Conservation (phyloP, 2,329 filamentous ascomycete species). For the Neonectria neomacrospora region DNA sequence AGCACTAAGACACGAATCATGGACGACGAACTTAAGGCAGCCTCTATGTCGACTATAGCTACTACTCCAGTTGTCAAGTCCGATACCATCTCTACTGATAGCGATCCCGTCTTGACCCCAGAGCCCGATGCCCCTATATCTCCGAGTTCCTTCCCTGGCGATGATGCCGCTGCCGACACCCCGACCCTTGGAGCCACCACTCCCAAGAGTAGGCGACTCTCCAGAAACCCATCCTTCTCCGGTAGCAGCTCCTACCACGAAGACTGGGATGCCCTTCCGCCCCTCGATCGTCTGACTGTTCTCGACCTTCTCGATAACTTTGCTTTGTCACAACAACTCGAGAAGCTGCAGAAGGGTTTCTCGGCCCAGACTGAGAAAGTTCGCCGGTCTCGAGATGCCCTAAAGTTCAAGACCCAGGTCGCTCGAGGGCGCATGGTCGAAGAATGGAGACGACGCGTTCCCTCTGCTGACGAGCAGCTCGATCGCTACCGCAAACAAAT, state of each 20-base stretch:
- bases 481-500: conserved; percentile 90
- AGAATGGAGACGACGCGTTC: conserved; percentile 88
- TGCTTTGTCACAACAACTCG: conserved; percentile 87
- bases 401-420: conserved; percentile 78
- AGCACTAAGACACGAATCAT: conserved; percentile 26
- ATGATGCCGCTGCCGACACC: conserved; percentile 59
- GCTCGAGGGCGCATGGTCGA: conserved; percentile 93
- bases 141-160: conserved; percentile 55
- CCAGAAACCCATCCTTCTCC: conserved; percentile 84
- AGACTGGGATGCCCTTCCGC: conserved; percentile 87
- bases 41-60: conserved; percentile 21
- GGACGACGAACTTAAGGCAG: conserved; percentile 44
- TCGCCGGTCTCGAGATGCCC: conserved; percentile 80
- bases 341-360: conserved; percentile 87
- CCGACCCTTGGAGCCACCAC: conserved; percentile 60
- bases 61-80: conserved; percentile 34
- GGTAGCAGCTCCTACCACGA: conserved; percentile 86
- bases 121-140: conserved; percentile 54
- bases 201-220: conserved; percentile 67
- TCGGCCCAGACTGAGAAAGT: conserved; percentile 87
- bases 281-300: conserved; percentile 87
- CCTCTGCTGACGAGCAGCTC: conserved; percentile 89
- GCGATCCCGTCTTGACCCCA: conserved; percentile 56
- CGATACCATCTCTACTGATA: conserved; percentile 42
- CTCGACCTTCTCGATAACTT: conserved; percentile 97